Base-by-base conservation (phyloP, 768 basidiomycete species). In the Calocera cornea region DNA sequence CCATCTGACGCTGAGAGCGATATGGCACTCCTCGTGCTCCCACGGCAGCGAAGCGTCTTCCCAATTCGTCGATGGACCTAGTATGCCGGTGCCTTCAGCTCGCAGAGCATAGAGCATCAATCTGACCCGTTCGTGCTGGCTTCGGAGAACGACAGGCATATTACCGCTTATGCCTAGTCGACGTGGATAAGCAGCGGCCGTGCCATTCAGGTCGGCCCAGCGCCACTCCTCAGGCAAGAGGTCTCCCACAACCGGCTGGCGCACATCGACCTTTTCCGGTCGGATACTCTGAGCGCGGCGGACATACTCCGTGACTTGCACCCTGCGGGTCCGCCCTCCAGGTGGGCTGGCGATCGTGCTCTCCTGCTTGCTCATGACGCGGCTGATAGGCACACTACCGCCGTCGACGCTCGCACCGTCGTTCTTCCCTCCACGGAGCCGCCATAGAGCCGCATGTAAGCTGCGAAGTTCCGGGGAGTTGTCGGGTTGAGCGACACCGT, bases 401-500 rank as follows among this genome's bases (percentile, higher is more conserved):
- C 54, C 54, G 31, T 60, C 54, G 10, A 60, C 54, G 31, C 54
- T 60, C 31, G 54, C 54, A 10, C 31, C 31, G 10, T 60, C 54
- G 54, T 2, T 31, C 54, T 27, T 60, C 10, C 54, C 54, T 3
- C 54, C 54, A 31, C 54, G 54, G 10, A 60, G 31, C 2, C 54
- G 54, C 54, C 54, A 60, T 10, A 60, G 54, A 5, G 54, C 54
- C 2, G 54, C 54, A 60, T 60, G 54, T 2, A 60, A 27, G 31
- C 54, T 60, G 14, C 54, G 54, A 5, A 60, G 54, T 27, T 60
- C 54, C 16, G 76, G 33, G 76, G 72, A 29, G 77, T 75, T 11
- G 80, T 75, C 16, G 76, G 73, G 34, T 81, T 78, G 2, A 78
- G 64, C 8, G 75, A 71, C 40, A 69, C 65, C 24, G 66, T 50